Conservation (phyloP, 768 basidiomycete species). For the Boletus barrowsii region DNA sequence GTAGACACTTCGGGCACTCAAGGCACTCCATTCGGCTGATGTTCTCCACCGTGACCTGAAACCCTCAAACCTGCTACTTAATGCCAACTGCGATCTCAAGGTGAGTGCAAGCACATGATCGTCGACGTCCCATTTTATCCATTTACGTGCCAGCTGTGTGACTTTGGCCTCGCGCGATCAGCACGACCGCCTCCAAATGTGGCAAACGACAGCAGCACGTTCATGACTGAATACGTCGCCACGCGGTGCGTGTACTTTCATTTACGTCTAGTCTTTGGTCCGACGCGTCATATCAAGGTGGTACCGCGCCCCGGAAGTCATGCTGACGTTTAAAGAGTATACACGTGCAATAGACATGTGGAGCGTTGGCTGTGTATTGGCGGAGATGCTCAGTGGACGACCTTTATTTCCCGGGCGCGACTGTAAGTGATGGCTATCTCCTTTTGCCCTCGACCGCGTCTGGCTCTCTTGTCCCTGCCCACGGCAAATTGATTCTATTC, state of each 20-base stretch:
- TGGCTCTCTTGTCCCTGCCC: too few species aligned
- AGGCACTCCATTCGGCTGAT: constrained; percentile 92
- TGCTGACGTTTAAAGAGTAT: constrained; percentile 97
- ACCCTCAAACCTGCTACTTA: constrained; percentile 91
- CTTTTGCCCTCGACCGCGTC: too few species aligned
- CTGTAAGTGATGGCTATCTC: constrained; percentile 42
- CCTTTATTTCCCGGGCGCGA: constrained; percentile 95
- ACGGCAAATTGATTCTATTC: too few species aligned
- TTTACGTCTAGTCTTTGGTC: background rate
- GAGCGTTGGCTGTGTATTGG: constrained; percentile 83
- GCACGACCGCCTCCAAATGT: constrained; percentile 71
- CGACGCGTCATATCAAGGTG: constrained; percentile 48
- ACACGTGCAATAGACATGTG: constrained; percentile 85
- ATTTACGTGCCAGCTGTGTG: constrained; percentile 55
- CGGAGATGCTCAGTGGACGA: constrained; percentile 90
- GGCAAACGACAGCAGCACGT: constrained; percentile 72
- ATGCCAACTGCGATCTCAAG: constrained; percentile 96
- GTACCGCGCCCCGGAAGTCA: constrained; percentile 98
- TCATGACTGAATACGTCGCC: constrained; percentile 94
- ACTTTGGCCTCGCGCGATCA: constrained; percentile 84
- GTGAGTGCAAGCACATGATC: constrained; percentile 38
- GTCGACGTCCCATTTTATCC: background rate
- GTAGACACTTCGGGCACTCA: constrained; percentile 86
- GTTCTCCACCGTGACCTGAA: constrained; percentile 96
- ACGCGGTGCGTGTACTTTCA: constrained; percentile 55